phyloP scores from a whole-genome alignment of 176 grass and related monocot species.

The Rhynchospora breviuscula region DNA sequence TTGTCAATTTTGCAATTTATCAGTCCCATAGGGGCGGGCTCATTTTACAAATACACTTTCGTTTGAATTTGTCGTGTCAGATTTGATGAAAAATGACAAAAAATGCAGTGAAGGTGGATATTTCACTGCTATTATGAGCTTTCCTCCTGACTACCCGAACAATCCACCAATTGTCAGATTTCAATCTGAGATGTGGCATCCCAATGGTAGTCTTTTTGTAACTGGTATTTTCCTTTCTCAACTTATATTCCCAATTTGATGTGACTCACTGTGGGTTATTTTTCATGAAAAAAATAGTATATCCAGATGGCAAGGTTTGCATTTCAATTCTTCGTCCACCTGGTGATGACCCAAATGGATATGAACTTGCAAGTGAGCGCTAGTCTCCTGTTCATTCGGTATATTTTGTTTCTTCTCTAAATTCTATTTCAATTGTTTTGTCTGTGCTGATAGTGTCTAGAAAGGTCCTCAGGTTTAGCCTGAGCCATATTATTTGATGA shows the following conservation, averaged over 20 bases:
- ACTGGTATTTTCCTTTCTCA: neutral
- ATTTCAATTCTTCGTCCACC: slow-evolving; percentile 95
- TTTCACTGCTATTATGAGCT: slow-evolving; percentile 83
- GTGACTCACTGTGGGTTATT: slow-evolving; percentile 20
- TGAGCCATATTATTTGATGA: neutral
- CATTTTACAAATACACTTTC: too few species aligned
- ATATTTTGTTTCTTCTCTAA: slow-evolving; percentile 15
- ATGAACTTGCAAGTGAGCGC: slow-evolving; percentile 88
- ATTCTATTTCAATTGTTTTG: neutral
- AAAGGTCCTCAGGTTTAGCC: neutral
- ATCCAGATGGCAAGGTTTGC: slow-evolving; percentile 85
- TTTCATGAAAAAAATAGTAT: slow-evolving; percentile 36
- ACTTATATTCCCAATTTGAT: slow-evolving; percentile 3
- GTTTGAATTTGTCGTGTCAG: too few species aligned
- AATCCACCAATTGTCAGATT: slow-evolving; percentile 87
- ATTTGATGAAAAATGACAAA: too few species aligned
- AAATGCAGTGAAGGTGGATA: slow-evolving; percentile 78
- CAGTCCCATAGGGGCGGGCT: too few species aligned
- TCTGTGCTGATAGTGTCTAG: neutral
- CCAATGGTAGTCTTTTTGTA: slow-evolving; percentile 49
- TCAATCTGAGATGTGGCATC: slow-evolving; percentile 98
- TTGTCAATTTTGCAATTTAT: too few species aligned
- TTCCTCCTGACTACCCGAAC: slow-evolving; percentile 86
- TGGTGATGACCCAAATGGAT: slow-evolving; percentile 89
- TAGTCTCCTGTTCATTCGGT: slow-evolving; percentile 95